These are phyloP conservation scores for Mikania micrantha DNA, from an alignment of 129 eudicot genomes.

Conservation along the genomic window DNA sequence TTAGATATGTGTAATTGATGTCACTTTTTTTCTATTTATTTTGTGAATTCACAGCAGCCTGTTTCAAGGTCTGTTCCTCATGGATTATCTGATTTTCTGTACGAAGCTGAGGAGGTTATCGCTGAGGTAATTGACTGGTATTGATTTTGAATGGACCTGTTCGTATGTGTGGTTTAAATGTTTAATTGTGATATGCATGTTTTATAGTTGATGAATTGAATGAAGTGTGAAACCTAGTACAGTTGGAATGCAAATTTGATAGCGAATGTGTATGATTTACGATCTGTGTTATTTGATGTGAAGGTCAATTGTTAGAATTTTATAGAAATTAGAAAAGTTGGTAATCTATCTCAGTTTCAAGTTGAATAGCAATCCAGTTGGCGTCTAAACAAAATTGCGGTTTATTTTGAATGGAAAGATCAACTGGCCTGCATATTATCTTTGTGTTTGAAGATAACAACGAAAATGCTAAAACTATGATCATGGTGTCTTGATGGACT, in stretches of 20 bases:
- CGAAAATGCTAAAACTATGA: background rate
- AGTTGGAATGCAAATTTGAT: background rate
- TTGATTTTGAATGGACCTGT: background rate
- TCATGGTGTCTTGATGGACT: conserved; percentile 7
- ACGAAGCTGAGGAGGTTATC: conserved; percentile 57
- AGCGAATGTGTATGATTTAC: background rate
- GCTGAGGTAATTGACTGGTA: conserved; percentile 51
- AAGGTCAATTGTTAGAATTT: background rate
- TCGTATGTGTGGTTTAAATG: background rate
- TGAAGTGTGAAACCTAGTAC: background rate
- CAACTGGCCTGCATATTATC: conserved; percentile 1
- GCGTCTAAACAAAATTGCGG: background rate
- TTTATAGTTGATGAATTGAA: no score
- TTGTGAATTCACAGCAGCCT: conserved; percentile 47
- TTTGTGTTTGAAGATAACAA: background rate
- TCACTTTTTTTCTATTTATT: background rate
- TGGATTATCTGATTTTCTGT: conserved; percentile 53
- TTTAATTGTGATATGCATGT: no score
- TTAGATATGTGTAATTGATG: conserved; percentile 1
- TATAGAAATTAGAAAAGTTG: background rate
- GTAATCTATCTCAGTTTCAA: background rate
- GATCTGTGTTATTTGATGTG: background rate
- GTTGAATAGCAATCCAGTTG: background rate
- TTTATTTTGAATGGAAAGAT: background rate
- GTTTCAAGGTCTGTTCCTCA: conserved; percentile 62